Percentiles rank a stretch among this genome's conserved stretches.
Evolutionary conservation across 1,284 basidiomycete species (phyloP).

Genomic region (Cystobasidium sp.): DNA sequence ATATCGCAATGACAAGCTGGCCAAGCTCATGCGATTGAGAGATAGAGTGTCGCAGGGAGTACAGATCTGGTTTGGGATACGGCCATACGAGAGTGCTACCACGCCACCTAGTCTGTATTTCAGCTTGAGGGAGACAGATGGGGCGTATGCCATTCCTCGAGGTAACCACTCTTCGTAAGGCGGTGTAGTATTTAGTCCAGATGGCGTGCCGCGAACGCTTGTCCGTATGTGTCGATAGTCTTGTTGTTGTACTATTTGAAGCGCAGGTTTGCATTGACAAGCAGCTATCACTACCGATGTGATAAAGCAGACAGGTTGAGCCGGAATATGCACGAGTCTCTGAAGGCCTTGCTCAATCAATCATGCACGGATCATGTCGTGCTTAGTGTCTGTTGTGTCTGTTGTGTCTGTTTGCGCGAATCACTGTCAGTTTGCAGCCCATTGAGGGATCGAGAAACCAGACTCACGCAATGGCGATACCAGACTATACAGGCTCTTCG

Average conservation of each 20-base stretch:
- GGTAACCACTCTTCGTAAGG: neutral
- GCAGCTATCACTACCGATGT: no score
- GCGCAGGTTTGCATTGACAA: no score
- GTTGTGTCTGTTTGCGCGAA: no score
- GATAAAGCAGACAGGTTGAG: no score
- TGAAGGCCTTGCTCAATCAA: no score
- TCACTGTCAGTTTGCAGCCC: neutral
- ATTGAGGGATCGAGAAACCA: neutral
- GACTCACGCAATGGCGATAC: neutral
- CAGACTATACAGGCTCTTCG: slow-evolving; percentile 25
- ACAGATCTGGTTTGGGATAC: slow-evolving; percentile 45
- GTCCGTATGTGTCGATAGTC: neutral
- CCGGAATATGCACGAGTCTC: no score
- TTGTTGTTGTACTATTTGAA: neutral
- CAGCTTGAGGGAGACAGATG: slow-evolving; percentile 22
- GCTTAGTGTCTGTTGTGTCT: no score
- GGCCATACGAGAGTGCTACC: slow-evolving; percentile 22
- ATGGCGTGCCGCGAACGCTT: neutral
- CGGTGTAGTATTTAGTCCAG: neutral
- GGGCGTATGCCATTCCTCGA: slow-evolving; percentile 19
- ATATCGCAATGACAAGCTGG: slow-evolving; percentile 5
- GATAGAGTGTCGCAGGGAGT: neutral
- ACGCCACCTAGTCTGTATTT: slow-evolving; percentile 44
- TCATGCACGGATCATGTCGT: no score
- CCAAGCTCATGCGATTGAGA: neutral